Conservation (phyloP, 202 grass and related monocot species). For the Eragrostis tef region DNA sequence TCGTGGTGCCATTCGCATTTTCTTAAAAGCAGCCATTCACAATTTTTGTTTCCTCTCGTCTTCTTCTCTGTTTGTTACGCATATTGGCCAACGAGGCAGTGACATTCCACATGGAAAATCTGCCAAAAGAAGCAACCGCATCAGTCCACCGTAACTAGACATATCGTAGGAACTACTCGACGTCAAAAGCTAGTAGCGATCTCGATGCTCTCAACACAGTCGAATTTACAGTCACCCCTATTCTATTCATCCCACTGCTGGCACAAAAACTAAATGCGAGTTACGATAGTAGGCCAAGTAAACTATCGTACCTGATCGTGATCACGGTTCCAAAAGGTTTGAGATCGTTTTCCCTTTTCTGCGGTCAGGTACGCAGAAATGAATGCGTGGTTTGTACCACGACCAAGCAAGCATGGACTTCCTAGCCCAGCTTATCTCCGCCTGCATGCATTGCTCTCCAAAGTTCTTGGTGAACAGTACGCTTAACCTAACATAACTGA, state of each 20-base stretch:
- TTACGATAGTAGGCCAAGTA: not conserved
- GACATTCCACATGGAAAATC: too few relatives aligned
- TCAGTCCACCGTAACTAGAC: too few relatives aligned
- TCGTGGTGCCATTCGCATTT: too few relatives aligned
- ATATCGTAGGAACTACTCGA: conserved; percentile 2
- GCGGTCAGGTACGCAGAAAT: not conserved
- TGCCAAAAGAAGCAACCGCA: too few relatives aligned
- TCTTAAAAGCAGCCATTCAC: too few relatives aligned
- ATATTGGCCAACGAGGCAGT: not conserved
- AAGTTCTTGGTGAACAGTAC: not conserved
- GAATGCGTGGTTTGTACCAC: not conserved
- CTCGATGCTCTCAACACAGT: conserved; percentile 1
- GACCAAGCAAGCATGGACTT: not conserved
- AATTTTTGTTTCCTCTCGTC: too few relatives aligned
- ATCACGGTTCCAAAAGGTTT: not conserved
- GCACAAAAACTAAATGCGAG: not conserved
- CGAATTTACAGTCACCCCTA: too few relatives aligned
- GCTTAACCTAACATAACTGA: not conserved
- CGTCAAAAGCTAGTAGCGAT: not conserved
- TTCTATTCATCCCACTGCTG: not conserved
- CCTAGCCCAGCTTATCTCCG: too few relatives aligned
- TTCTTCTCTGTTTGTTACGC: not conserved
- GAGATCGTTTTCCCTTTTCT: not conserved
- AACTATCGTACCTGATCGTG: not conserved
- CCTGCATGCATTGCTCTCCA: not conserved